Evolutionary conservation across 106 monocot genomes (phyloP).

Genomic region (Amphibolis antarctica): DNA sequence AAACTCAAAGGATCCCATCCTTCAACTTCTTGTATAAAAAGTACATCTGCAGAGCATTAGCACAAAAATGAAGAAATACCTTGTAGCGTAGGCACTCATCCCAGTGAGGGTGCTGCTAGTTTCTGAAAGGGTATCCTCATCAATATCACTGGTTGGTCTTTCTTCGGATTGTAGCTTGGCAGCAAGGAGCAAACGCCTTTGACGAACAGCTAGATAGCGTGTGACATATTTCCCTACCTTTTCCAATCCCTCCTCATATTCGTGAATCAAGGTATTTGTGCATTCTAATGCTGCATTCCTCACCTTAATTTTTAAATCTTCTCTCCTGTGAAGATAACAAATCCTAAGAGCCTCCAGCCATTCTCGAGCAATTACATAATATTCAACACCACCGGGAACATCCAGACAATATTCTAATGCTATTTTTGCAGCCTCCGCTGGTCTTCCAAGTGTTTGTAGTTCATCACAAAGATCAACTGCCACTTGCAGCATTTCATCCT

Average conservation of each 20-base stretch:
- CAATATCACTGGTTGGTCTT: constrained; percentile 30
- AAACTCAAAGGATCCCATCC: too few relatives aligned
- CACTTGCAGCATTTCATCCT: constrained; percentile 37
- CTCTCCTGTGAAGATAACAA: constrained; percentile 40
- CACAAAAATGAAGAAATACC: constrained; percentile 29
- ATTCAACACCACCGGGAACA: constrained; percentile 43
- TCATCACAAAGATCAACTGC: constrained; percentile 89
- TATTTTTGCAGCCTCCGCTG: constrained; percentile 80
- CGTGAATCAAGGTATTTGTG: constrained; percentile 41
- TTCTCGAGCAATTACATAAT: constrained; percentile 62
- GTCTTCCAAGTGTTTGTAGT: constrained; percentile 78
- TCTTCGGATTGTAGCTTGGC: constrained; percentile 62
- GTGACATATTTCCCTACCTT: constrained; percentile 69
- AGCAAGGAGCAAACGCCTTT: constrained; percentile 67
- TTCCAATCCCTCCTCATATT: constrained; percentile 61
- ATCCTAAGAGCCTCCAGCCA: constrained; percentile 95
- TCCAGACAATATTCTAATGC: constrained; percentile 74
- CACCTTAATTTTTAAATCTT: constrained; percentile 52
- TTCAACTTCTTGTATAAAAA: neutral
- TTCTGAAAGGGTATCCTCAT: constrained; percentile 78
- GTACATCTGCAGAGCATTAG: neutral
- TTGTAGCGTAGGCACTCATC: constrained; percentile 86
- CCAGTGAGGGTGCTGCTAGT: constrained; percentile 65
- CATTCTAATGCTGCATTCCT: constrained; percentile 62
- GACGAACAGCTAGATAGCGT: constrained; percentile 88